phyloP scores from a whole-genome alignment of 257 asterid species.

The Solanum sejunctum region DNA sequence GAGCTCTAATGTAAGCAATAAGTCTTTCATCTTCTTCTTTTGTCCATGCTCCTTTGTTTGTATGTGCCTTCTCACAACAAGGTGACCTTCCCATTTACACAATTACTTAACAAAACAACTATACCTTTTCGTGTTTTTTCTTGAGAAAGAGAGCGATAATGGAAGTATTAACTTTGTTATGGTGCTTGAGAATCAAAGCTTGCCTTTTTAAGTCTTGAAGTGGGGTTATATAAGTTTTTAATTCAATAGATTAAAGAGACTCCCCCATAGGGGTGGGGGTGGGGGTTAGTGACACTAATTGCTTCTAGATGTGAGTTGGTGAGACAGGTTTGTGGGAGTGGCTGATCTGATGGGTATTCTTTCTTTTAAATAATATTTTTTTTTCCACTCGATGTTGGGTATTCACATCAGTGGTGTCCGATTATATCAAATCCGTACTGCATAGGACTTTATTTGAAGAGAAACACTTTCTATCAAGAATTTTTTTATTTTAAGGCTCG shows the following conservation, averaged over 20 bases:
- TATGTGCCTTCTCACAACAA: slow-evolving; percentile 93
- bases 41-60: slow-evolving; percentile 95
- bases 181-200: slow-evolving; percentile 28
- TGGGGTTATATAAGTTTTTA: slow-evolving; percentile 47
- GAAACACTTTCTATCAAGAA: no score
- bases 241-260: slow-evolving; percentile 13
- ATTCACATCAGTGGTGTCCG: no score
- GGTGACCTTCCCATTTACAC: slow-evolving; percentile 85
- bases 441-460: no score
- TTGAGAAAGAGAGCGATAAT: not conserved
- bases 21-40: slow-evolving; percentile 93
- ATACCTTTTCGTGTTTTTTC: not conserved
- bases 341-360: slow-evolving; percentile 36
- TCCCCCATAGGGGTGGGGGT: not conserved
- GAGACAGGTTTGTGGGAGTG: slow-evolving; percentile 55
- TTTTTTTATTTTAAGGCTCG: no score
- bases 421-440: no score
- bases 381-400: no score
- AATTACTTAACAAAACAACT: not conserved
- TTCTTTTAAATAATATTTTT: not conserved
- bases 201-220: slow-evolving; percentile 24
- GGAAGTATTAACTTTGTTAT: slow-evolving; percentile 5
- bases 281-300: slow-evolving; percentile 6
- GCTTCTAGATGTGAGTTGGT: slow-evolving; percentile 99
- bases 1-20: slow-evolving; percentile 54